Conservation (phyloP, 2,329 filamentous ascomycete species). For the Claviceps purpurea region DNA sequence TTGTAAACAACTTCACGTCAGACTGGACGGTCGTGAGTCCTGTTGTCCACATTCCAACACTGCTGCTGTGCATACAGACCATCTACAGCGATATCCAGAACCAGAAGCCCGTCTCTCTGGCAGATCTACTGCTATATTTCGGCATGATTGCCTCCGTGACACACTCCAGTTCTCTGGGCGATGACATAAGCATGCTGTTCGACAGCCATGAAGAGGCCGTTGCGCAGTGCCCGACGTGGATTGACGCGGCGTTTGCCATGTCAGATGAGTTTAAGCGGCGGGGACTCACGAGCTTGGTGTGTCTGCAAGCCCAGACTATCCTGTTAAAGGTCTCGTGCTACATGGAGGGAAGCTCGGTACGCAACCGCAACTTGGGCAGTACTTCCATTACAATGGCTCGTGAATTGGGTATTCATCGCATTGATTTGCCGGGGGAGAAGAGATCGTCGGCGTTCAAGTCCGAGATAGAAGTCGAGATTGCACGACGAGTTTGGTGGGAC, state of each 20-base stretch:
- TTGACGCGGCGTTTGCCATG: conserved; percentile 1
- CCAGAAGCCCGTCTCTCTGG: neutral
- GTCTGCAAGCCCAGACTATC: conserved; percentile 3
- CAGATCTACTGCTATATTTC: conserved; percentile 1
- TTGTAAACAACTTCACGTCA: neutral
- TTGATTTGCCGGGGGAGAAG: conserved; percentile 1
- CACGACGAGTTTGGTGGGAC: conserved; percentile 5
- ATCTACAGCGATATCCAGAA: conserved; percentile 2
- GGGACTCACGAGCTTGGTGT: conserved; percentile 1
- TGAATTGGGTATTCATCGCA: conserved; percentile 3
- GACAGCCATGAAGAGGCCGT: conserved; percentile 1
- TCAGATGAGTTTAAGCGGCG: conserved; percentile 2
- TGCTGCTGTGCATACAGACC: conserved; percentile 1
- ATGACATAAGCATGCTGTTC: conserved; percentile 2
- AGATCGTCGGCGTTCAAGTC: neutral
- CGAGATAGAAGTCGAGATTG: conserved; percentile 1
- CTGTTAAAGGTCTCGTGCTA: conserved; percentile 3
- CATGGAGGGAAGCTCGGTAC: conserved; percentile 3
- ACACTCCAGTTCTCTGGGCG: neutral
- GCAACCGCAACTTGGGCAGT: conserved; percentile 2
- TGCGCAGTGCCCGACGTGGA: conserved; percentile 3
- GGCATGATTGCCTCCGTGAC: conserved; percentile 2
- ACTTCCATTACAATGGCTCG: conserved; percentile 5
- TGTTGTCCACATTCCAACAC: neutral
- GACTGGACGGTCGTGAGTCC: conserved; percentile 2